phyloP scores from a whole-genome alignment of 2,329 filamentous ascomycete genomes.

The Plectosphaerella plurivora region DNA sequence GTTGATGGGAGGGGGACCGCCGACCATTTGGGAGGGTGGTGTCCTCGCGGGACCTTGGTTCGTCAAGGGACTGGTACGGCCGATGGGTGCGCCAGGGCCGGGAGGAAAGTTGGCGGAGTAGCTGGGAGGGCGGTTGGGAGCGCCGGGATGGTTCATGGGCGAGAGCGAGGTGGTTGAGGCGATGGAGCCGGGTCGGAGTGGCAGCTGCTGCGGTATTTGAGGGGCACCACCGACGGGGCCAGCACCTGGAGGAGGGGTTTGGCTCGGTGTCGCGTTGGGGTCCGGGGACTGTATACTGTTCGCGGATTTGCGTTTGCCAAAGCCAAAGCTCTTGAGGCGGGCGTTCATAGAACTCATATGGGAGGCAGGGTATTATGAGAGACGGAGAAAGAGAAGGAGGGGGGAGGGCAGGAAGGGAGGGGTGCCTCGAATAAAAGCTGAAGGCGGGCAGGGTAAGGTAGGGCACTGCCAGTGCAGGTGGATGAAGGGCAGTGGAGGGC shows the following conservation, averaged over 20 bases:
- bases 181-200: constrained; percentile 31
- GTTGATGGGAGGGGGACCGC: constrained; percentile 64
- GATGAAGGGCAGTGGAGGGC: background rate
- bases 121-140: constrained; percentile 59
- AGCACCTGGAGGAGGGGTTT: constrained; percentile 24
- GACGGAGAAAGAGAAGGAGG: constrained; percentile 25
- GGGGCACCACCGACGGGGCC: constrained; percentile 17
- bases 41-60: constrained; percentile 46
- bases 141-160: constrained; percentile 59
- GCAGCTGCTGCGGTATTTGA: constrained; percentile 50
- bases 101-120: constrained; percentile 54
- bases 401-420: constrained; percentile 18
- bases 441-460: background rate
- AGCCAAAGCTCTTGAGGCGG: constrained; percentile 74
- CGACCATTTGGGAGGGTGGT: constrained; percentile 56
- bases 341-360: constrained; percentile 77
- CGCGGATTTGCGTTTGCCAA: constrained; percentile 73
- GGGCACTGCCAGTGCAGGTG: background rate
- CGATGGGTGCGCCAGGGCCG: constrained; percentile 40
- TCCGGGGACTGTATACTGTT: constrained; percentile 53
- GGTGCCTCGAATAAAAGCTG: constrained; percentile 12
- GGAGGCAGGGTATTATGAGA: constrained; percentile 15
- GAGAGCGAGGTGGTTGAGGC: constrained; percentile 40
- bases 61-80: constrained; percentile 49
- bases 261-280: constrained; percentile 24